phyloP scores from a whole-genome alignment of 2,329 filamentous ascomycete species.

The Juglanconis juglandina region DNA sequence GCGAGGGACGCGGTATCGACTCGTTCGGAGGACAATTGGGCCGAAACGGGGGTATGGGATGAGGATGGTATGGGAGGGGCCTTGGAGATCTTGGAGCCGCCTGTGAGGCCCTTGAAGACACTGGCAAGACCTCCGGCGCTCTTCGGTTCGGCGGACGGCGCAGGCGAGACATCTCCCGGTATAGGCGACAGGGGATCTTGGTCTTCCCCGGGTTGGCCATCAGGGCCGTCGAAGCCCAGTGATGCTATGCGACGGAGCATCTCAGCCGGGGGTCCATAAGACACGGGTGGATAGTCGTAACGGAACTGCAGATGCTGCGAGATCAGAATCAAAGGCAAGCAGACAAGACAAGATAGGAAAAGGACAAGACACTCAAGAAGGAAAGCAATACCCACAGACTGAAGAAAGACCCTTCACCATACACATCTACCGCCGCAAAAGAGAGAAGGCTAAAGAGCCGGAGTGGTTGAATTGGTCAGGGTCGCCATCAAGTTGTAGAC shows the following conservation, averaged over 20 bases:
- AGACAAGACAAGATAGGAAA: background rate
- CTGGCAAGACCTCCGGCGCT: constrained; percentile 56
- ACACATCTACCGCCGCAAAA: background rate
- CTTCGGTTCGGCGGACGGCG: constrained; percentile 53
- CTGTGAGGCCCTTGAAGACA: constrained; percentile 58
- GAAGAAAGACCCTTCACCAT: background rate
- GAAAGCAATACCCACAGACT: background rate
- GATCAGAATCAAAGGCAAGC: constrained; percentile 1
- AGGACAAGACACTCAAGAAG: background rate
- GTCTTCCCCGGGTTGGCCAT: constrained; percentile 30
- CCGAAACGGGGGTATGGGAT: constrained; percentile 28
- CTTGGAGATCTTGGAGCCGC: constrained; percentile 52
- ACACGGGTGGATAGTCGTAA: constrained; percentile 1
- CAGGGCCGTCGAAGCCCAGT: constrained; percentile 39
- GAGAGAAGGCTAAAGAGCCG: constrained; percentile 14
- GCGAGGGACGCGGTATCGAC: constrained; percentile 37
- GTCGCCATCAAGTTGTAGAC: constrained; percentile 16
- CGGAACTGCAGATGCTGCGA: constrained; percentile 2
- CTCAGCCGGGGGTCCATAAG: constrained; percentile 29
- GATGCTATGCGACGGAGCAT: constrained; percentile 43
- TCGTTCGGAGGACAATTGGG: constrained; percentile 42
- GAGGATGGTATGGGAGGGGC: constrained; percentile 43
- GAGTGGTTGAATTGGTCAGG: background rate
- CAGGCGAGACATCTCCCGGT: constrained; percentile 48
- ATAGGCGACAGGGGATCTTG: constrained; percentile 57